phyloP scores from a whole-genome alignment of 306 rosid species.

The Inga laurina region DNA sequence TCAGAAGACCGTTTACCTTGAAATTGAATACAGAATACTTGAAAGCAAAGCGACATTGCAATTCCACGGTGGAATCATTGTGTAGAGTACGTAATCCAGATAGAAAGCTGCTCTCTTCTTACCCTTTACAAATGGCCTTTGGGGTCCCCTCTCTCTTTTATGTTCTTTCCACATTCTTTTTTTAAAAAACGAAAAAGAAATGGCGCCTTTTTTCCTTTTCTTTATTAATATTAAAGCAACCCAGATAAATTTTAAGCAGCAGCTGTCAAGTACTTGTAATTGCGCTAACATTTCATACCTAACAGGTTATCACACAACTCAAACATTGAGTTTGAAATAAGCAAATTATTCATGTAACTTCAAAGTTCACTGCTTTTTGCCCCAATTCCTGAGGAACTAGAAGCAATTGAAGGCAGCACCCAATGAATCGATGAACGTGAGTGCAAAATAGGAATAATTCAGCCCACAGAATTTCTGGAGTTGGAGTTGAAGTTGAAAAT shows the following conservation, averaged over 20 bases:
- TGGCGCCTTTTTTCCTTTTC: neutral
- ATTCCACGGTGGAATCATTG: slow-evolving; percentile 32
- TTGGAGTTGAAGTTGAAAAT: slow-evolving; percentile 59
- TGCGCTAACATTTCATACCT: neutral
- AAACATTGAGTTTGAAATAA: neutral
- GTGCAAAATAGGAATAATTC: slow-evolving; percentile 23
- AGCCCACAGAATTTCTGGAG: slow-evolving; percentile 32
- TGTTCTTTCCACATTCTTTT: neutral
- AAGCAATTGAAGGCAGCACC: neutral
- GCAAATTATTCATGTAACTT: neutral
- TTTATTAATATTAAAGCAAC: neutral
- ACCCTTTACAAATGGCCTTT: neutral
- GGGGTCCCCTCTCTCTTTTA: neutral
- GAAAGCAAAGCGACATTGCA: slow-evolving; percentile 24
- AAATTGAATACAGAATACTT: neutral
- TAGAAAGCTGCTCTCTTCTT: slow-evolving; percentile 9
- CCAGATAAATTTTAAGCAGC: neutral
- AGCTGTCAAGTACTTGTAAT: neutral
- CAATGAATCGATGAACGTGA: neutral
- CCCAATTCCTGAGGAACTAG: neutral
- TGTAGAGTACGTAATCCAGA: neutral
- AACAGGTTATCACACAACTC: neutral
- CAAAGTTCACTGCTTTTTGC: neutral
- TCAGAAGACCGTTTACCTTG: slow-evolving; percentile 10
- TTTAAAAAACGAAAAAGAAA: neutral